phyloP scores from a whole-genome alignment of 108 stramenopile species.

The Bacterosira constricta region DNA sequence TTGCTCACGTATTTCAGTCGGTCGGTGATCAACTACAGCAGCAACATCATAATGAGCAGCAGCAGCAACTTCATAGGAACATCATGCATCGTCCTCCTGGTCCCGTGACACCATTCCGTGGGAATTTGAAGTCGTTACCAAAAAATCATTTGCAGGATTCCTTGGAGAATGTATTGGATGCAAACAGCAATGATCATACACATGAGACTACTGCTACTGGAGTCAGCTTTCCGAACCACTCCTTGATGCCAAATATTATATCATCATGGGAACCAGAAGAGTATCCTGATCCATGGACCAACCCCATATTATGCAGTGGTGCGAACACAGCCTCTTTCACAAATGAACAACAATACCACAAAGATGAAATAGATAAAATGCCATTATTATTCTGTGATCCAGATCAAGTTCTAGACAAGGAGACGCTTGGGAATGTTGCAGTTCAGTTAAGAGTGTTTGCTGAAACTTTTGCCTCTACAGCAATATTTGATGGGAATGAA shows the following conservation, averaged over 20 bases:
- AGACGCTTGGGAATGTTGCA: constrained; percentile 18
- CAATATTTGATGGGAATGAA: background rate
- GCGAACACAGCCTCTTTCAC: constrained; percentile 17
- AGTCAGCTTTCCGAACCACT: background rate
- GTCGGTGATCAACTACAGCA: no score
- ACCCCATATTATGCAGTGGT: constrained; percentile 38
- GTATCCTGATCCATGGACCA: constrained; percentile 51
- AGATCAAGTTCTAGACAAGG: constrained; percentile 38
- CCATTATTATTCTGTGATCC: constrained; percentile 36
- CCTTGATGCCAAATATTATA: background rate
- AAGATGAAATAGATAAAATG: background rate
- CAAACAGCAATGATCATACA: background rate
- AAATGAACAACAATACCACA: background rate
- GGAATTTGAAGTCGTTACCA: constrained; percentile 12
- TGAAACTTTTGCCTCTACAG: constrained; percentile 13
- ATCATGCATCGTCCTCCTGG: constrained; percentile 30
- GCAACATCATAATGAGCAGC: no score
- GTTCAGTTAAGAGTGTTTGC: constrained; percentile 27
- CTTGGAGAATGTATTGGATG: background rate
- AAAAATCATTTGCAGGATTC: background rate
- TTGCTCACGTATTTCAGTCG: no score
- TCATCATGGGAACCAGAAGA: constrained; percentile 45
- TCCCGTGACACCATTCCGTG: constrained; percentile 33
- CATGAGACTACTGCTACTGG: background rate
- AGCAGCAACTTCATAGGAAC: no score